Evolutionary conservation across 2,329 filamentous ascomycete genomes (phyloP), one percentile per base, ranked within the genome.

Genomic region (Colletotrichum chlorophyti): DNA sequence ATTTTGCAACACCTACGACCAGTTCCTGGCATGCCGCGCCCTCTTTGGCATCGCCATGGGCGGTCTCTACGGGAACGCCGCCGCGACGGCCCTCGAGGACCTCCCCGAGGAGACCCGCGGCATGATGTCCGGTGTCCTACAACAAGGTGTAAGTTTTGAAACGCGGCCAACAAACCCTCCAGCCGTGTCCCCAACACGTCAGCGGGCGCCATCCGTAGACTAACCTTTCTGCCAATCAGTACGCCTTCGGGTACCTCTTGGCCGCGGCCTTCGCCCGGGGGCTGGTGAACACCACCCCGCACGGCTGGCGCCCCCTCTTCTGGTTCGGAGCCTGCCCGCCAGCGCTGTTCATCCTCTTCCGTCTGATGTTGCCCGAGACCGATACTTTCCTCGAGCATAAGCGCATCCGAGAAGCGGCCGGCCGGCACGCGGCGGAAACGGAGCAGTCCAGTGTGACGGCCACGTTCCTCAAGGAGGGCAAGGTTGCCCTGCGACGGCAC

Each of bases 261-360:
- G 79, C 79, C 2, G 74, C 82, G 0, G 83, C 83, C 12, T 86
- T 90, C 64, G 74, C 84, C 10, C 79, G 86, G 7, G 91, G 80
- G 5, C 81, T 95, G 6, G 85, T 93, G 46, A 77, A 90, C 71
- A 95, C 91, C 1, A 94, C 91, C 1, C 72, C 85, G 1, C 88
- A 96, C 69, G 87, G 83, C 49, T 97, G 93, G 93, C 82, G 93
- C 7, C 91, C 92, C 1, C 79, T 96, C 0, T 96, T 88, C 79
- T 97, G 93, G 92, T 96, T 96, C 71, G 92, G 88, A 11, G 91
- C 92, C 6, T 84, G 88, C 32, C 91, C 91, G 0, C 93, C 93
- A 0, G 81, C 93, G 2, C 72, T 96, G 27, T 89, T 96, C 73
- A 96, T 96, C 68, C 68, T 86, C 52, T 92, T 90, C 79, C 88